phyloP scores from a whole-genome alignment of 2,329 filamentous ascomycete genomes.

The Aaosphaeria pasadenensis region DNA sequence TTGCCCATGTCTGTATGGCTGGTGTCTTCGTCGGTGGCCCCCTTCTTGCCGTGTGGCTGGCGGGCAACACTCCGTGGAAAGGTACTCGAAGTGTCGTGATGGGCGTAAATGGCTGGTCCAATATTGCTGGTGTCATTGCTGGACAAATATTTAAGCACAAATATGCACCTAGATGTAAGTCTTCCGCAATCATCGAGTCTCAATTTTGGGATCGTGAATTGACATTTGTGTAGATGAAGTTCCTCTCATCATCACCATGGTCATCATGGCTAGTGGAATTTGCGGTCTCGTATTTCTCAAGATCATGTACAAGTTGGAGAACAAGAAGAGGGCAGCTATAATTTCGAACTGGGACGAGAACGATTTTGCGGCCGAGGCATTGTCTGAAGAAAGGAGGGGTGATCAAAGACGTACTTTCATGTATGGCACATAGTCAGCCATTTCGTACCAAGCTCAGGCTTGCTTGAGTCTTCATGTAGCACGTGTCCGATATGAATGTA shows the following conservation, averaged over 20 bases:
- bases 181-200: constrained; percentile 13
- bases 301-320: constrained; percentile 13
- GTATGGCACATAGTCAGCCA: constrained; percentile 9
- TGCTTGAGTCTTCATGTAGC: too few species aligned
- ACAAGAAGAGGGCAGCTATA: constrained; percentile 10
- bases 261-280: constrained; percentile 17
- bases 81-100: constrained; percentile 2
- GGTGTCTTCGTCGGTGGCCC: constrained; percentile 7
- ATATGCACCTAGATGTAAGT: constrained; percentile 7
- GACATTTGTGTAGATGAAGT: constrained; percentile 4
- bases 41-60: constrained; percentile 7
- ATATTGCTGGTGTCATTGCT: constrained; percentile 7
- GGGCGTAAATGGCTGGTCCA: constrained; percentile 7
- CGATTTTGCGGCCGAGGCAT: constrained; percentile 16
- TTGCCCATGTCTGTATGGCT: constrained; percentile 4
- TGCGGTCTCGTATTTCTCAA: constrained; percentile 17
- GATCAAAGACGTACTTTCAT: constrained; percentile 24
- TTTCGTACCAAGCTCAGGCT: too few species aligned
- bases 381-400: constrained; percentile 12
- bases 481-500: too few species aligned
- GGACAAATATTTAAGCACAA: constrained; percentile 2
- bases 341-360: constrained; percentile 8
- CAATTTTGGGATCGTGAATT: background rate
- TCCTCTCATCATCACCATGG: constrained; percentile 19
- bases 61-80: constrained; percentile 7